A percentile compares a stretch with the other conserved stretches of the same genome.
phyloP scores from a whole-genome alignment of 495 filamentous ascomycete species.

The Daldinia concentrica region DNA sequence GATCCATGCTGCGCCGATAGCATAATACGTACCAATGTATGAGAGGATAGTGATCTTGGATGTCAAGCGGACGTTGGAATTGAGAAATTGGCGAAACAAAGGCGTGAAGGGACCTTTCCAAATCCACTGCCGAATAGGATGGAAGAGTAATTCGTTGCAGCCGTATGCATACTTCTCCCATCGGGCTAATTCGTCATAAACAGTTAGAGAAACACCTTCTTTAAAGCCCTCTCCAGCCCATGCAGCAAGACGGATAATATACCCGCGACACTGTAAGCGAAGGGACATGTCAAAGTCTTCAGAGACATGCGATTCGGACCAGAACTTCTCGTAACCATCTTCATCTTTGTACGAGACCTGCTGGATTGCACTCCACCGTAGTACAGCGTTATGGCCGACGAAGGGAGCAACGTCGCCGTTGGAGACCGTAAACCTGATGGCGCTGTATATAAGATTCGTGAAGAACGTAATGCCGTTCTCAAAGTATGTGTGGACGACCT shows the following conservation, averaged over 20 bases:
- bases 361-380: slow-evolving; percentile 82
- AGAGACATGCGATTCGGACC: slow-evolving; percentile 83
- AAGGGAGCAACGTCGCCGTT: slow-evolving; percentile 88
- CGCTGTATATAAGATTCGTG: slow-evolving; percentile 83
- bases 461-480: slow-evolving; percentile 85
- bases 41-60: slow-evolving; percentile 83
- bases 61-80: slow-evolving; percentile 77
- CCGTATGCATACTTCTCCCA: slow-evolving; percentile 92
- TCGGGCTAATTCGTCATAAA: slow-evolving; percentile 83
- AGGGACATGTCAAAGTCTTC: slow-evolving; percentile 90
- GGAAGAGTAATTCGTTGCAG: slow-evolving; percentile 85
- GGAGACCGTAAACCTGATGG: slow-evolving; percentile 79
- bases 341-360: slow-evolving; percentile 74
- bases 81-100: slow-evolving; percentile 75
- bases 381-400: slow-evolving; percentile 80
- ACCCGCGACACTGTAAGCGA: slow-evolving; percentile 75
- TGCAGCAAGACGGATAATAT: slow-evolving; percentile 76
- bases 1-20: slow-evolving; percentile 81
- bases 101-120: slow-evolving; percentile 76
- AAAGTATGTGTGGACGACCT: slow-evolving; percentile 77
- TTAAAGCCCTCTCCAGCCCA: slow-evolving; percentile 82
- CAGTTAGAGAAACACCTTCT: slow-evolving; percentile 84
- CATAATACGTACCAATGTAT: slow-evolving; percentile 90
- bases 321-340: slow-evolving; percentile 79
- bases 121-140: slow-evolving; percentile 72